phyloP scores from a whole-genome alignment of 441 rosid species.

The Erodium trifolium region DNA sequence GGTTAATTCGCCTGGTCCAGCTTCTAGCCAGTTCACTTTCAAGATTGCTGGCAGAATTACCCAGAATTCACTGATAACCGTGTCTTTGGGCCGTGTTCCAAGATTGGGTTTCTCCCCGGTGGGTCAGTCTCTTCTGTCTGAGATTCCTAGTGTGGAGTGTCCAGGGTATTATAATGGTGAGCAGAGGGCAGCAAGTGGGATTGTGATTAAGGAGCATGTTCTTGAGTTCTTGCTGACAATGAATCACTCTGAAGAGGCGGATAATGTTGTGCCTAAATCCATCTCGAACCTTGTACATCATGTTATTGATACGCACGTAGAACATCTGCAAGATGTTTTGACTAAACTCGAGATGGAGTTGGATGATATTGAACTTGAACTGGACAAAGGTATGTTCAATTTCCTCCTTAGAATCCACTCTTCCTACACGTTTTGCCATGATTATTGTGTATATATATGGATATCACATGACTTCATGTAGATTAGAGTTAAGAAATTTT shows the following conservation, averaged over 20 bases:
- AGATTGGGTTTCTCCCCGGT: constrained; percentile 49
- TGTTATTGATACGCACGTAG: constrained; percentile 76
- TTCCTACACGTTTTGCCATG: background rate
- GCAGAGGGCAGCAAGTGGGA: constrained; percentile 35
- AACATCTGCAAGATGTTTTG: constrained; percentile 82
- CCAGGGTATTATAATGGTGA: constrained; percentile 38
- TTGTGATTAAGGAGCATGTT: constrained; percentile 85
- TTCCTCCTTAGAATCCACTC: background rate
- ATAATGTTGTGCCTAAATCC: constrained; percentile 83
- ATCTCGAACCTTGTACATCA: constrained; percentile 82
- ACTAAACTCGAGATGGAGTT: constrained; percentile 85
- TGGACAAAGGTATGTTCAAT: constrained; percentile 61
- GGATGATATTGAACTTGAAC: constrained; percentile 72
- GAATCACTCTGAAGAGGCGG: constrained; percentile 99
- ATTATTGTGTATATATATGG: background rate
- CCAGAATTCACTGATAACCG: constrained; percentile 73
- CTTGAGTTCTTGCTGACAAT: constrained; percentile 82
- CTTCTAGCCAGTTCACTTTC: constrained; percentile 65
- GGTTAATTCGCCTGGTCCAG: constrained; percentile 86
- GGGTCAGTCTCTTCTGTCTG: constrained; percentile 73
- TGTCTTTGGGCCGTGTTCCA: constrained; percentile 69
- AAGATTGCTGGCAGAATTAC: constrained; percentile 83
- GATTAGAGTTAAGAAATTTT: too few relatives aligned
- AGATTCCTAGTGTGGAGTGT: constrained; percentile 77
- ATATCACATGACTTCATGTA: too few relatives aligned